A percentile compares a stretch with the other conserved stretches of the same genome.
phyloP scores from a whole-genome alignment of 2,329 filamentous ascomycete genomes.

The Diaporthe humulicola region DNA sequence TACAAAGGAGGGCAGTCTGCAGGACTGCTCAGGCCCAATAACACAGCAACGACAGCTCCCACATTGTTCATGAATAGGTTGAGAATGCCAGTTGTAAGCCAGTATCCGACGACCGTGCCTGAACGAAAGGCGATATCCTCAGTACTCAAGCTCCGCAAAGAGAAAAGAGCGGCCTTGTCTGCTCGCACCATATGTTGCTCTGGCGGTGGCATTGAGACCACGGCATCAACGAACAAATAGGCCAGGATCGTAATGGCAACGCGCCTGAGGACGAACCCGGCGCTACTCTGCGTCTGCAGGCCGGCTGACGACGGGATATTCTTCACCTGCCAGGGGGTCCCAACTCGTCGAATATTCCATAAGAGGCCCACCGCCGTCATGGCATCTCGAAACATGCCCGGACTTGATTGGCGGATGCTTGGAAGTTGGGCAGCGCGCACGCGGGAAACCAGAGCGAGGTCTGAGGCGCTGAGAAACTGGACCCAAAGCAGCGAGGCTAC shows the following conservation, averaged over 20 bases:
- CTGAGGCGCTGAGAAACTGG: constrained; percentile 29
- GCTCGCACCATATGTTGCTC: constrained; percentile 7
- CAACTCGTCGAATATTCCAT: constrained; percentile 9
- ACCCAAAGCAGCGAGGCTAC: constrained; percentile 27
- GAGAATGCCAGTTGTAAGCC: constrained; percentile 18
- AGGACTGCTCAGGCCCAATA: neutral
- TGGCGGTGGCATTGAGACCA: constrained; percentile 23
- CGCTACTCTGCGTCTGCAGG: neutral
- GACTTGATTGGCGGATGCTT: neutral
- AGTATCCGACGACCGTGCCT: constrained; percentile 7
- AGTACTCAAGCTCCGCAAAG: neutral
- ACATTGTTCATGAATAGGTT: constrained; percentile 29
- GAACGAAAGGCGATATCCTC: constrained; percentile 2
- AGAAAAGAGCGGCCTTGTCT: constrained; percentile 26
- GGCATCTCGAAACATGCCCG: no score
- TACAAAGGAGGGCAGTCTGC: constrained; percentile 13
- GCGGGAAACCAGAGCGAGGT: neutral
- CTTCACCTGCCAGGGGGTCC: constrained; percentile 17
- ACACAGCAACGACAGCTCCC: constrained; percentile 12
- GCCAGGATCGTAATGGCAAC: neutral
- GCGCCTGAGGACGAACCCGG: neutral
- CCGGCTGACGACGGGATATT: neutral
- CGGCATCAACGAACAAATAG: constrained; percentile 6
- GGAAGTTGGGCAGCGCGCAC: neutral
- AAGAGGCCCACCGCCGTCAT: neutral